Conservation (phyloP, 169 alveolate species). For the Eimeria tenella region DNA sequence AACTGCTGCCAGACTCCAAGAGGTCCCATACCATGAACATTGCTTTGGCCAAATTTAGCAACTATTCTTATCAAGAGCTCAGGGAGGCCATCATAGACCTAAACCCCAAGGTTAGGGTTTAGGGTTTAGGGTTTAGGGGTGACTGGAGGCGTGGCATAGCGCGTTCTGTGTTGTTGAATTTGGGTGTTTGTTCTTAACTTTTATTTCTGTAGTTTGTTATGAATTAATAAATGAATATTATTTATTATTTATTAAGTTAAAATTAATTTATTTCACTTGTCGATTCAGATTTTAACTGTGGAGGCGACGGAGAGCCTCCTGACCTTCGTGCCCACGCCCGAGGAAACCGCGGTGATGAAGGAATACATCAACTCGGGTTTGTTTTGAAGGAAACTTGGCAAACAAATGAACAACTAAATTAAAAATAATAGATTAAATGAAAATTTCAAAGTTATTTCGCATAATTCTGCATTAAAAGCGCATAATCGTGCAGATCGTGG, state of each 20-base stretch:
- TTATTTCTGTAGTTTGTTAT: too few species aligned
- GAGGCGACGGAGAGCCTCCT: constrained; percentile 93
- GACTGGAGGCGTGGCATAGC: too few species aligned
- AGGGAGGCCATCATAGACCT: constrained; percentile 92
- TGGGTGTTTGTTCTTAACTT: too few species aligned
- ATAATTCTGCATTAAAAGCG: background rate
- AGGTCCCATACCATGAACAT: constrained; percentile 93
- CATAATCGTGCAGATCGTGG: constrained; percentile 22
- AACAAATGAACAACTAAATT: background rate
- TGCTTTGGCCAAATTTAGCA: constrained; percentile 92
- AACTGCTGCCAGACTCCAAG: constrained; percentile 93
- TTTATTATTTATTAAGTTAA: too few species aligned
- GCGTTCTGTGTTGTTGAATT: too few species aligned
- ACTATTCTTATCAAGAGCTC: constrained; percentile 91
- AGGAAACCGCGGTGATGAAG: constrained; percentile 90
- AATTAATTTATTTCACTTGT: too few species aligned
- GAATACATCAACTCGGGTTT: constrained; percentile 86
- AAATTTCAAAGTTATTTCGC: background rate
- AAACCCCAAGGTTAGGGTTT: constrained; percentile 83
- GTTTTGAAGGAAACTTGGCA: background rate
- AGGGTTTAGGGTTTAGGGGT: too few species aligned
- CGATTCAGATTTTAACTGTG: constrained; percentile 83
- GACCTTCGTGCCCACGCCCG: constrained; percentile 90
- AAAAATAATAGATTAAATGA: background rate
- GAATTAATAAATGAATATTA: too few species aligned